phyloP scores from a whole-genome alignment of 345 rosid genomes.

The Rubroshorea leprosula region DNA sequence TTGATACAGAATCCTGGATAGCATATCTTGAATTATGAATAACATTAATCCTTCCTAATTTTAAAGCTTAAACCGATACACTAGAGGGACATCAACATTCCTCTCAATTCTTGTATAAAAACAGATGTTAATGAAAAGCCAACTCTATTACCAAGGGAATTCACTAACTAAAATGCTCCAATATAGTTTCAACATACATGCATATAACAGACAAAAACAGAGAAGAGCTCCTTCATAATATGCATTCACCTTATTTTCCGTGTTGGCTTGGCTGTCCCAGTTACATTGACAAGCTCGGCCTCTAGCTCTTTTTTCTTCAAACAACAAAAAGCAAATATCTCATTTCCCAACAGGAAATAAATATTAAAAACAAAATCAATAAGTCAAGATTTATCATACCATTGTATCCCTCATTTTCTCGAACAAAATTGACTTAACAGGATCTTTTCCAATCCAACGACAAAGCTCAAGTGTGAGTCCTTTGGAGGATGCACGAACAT shows the following conservation, averaged over 20 bases:
- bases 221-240: constrained; percentile 1
- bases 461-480: constrained; percentile 97
- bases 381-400: constrained; percentile 43
- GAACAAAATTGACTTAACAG: constrained; percentile 90
- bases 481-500: constrained; percentile 96
- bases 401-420: constrained; percentile 99
- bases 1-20: neutral
- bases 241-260: constrained; percentile 79
- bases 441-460: constrained; percentile 99
- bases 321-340: neutral
- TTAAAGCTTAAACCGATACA: neutral
- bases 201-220: neutral
- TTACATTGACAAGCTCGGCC: constrained; percentile 94
- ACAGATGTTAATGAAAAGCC: too few species aligned
- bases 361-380: neutral
- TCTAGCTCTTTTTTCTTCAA: constrained; percentile 97
- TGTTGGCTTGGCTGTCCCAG: constrained; percentile 70
- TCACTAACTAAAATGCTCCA: neutral
- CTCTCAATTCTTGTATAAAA: neutral
- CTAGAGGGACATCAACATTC: neutral
- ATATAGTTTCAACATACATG: neutral
- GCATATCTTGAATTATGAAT: neutral
- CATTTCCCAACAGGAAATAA: constrained; percentile 15
- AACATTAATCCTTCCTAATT: too few species aligned
- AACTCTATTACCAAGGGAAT: too few species aligned